phyloP scores from a whole-genome alignment of 371 early-diverging fungal genomes.

The Mucor velutinosus region DNA sequence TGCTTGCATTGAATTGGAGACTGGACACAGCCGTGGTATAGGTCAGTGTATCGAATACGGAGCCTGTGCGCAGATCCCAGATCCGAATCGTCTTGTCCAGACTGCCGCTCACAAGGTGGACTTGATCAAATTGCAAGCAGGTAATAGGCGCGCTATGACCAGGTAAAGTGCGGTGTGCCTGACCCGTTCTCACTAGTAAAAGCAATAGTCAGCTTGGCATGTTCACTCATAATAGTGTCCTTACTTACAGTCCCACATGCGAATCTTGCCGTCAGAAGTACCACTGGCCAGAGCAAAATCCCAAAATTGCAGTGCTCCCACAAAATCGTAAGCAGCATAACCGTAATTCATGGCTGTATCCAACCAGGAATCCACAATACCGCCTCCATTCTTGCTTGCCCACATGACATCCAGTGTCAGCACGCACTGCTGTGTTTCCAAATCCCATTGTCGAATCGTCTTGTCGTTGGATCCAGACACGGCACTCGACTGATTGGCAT shows the following conservation, averaged over 20 bases:
- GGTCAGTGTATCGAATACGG: slow-evolving; percentile 61
- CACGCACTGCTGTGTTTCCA: slow-evolving; percentile 72
- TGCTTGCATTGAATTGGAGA: slow-evolving; percentile 60
- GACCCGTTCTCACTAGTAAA: slow-evolving; percentile 70
- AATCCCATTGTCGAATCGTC: slow-evolving; percentile 90
- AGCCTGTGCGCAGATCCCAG: slow-evolving; percentile 85
- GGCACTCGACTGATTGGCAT: slow-evolving; percentile 44
- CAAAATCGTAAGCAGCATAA: slow-evolving; percentile 53
- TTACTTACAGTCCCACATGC: slow-evolving; percentile 86
- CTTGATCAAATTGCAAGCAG: slow-evolving; percentile 78
- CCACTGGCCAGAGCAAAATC: slow-evolving; percentile 85
- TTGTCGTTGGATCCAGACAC: slow-evolving; percentile 89
- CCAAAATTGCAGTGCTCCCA: slow-evolving; percentile 81
- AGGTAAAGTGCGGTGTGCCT: slow-evolving; percentile 74
- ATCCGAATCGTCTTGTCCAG: slow-evolving; percentile 78
- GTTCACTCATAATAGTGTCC: too few species aligned
- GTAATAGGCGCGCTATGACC: slow-evolving; percentile 77
- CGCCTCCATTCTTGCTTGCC: slow-evolving; percentile 47
- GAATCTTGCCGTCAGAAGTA: slow-evolving; percentile 82
- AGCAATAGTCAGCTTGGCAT: slow-evolving; percentile 37
- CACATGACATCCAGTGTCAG: slow-evolving; percentile 70
- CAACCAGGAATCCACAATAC: slow-evolving; percentile 26
- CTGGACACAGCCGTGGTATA: slow-evolving; percentile 60
- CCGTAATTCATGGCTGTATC: slow-evolving; percentile 34
- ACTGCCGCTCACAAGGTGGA: slow-evolving; percentile 78